Evolutionary conservation across 495 filamentous ascomycete genomes (phyloP).

Genomic region (Penicillium coprophilum): DNA sequence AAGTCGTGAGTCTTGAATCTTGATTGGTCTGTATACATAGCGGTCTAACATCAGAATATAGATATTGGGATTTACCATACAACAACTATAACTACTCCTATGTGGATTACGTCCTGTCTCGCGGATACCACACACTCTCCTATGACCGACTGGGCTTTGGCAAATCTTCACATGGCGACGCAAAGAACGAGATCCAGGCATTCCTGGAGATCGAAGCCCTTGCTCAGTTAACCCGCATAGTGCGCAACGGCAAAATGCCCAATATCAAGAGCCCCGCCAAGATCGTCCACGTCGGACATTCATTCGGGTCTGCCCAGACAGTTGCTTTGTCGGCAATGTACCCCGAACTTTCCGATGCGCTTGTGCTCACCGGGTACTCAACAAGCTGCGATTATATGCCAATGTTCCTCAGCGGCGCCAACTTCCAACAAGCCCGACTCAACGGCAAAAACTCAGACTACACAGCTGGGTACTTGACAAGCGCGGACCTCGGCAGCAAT

Average conservation of each 20-base stretch:
- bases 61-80: slow-evolving; percentile 60
- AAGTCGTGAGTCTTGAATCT: slow-evolving; percentile 13
- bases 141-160: slow-evolving; percentile 62
- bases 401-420: slow-evolving; percentile 41
- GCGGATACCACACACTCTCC: slow-evolving; percentile 52
- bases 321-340: slow-evolving; percentile 46
- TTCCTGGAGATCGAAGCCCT: slow-evolving; percentile 53
- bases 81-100: slow-evolving; percentile 52
- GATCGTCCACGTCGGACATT: slow-evolving; percentile 56
- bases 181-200: slow-evolving; percentile 54
- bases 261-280: slow-evolving; percentile 39
- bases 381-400: slow-evolving; percentile 35
- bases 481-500: slow-evolving; percentile 33
- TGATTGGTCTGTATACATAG: neutral
- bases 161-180: slow-evolving; percentile 53
- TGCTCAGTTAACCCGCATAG: slow-evolving; percentile 43
- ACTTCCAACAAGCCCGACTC: slow-evolving; percentile 46
- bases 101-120: slow-evolving; percentile 50
- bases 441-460: slow-evolving; percentile 39
- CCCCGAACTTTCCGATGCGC: slow-evolving; percentile 53
- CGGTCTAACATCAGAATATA: slow-evolving; percentile 9
- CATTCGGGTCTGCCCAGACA: slow-evolving; percentile 45
- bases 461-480: slow-evolving; percentile 48
- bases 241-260: slow-evolving; percentile 40
- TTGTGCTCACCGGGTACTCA: slow-evolving; percentile 59